phyloP scores from a whole-genome alignment of 352 stramenopile genomes.

The Saprolegnia diclina region DNA sequence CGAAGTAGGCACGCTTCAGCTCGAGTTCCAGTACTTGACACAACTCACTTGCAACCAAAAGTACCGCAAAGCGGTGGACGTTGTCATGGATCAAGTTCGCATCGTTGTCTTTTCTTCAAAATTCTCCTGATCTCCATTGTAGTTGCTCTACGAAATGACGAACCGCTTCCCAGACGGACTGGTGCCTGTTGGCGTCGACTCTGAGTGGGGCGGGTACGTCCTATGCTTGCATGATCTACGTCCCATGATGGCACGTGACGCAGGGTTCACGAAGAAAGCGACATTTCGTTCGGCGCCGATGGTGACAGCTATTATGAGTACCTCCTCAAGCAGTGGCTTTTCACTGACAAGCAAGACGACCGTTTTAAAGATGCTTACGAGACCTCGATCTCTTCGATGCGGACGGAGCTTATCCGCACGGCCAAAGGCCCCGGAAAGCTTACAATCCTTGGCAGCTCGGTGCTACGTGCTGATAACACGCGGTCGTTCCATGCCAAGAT shows the following conservation, averaged over 20 bases:
- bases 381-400: conserved; percentile 47
- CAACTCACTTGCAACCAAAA: conserved; percentile 26
- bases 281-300: conserved; percentile 48
- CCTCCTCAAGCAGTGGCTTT: conserved; percentile 66
- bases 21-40: conserved; percentile 30
- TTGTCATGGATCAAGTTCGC: conserved; percentile 26
- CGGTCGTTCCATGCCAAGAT: conserved; percentile 37
- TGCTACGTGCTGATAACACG: conserved; percentile 21
- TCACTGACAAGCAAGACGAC: conserved; percentile 45
- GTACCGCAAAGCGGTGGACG: conserved; percentile 26
- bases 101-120: conserved; percentile 18
- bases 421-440: conserved; percentile 37
- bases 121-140: background rate
- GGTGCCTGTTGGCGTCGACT: conserved; percentile 42
- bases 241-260: background rate
- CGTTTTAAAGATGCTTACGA: conserved; percentile 47
- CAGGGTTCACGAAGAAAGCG: conserved; percentile 24
- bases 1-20: conserved; percentile 28
- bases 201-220: conserved; percentile 30
- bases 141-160: conserved; percentile 26
- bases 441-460: conserved; percentile 41
- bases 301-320: conserved; percentile 78
- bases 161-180: conserved; percentile 38
- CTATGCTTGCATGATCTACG: conserved; percentile 2
- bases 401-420: conserved; percentile 34